Percentiles rank a stretch among this genome's conserved stretches.
phyloP scores from a whole-genome alignment of 2,329 filamentous ascomycete genomes.

The Clonostachys solani region DNA sequence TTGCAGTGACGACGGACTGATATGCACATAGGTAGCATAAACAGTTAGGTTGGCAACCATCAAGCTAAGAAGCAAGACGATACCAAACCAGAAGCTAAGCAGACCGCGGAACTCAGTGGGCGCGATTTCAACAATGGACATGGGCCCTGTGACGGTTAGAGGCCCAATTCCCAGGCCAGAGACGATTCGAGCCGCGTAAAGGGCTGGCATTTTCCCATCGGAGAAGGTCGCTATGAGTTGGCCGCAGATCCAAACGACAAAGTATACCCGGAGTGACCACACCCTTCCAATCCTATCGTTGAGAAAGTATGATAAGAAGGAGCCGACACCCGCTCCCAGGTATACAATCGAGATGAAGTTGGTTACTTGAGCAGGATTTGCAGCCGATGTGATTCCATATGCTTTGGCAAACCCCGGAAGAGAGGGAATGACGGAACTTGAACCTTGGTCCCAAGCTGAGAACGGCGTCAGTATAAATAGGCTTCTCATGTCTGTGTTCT shows the following conservation, averaged over 20 bases:
- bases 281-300: conserved; percentile 29
- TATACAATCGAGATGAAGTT: conserved; percentile 30
- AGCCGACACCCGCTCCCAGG: conserved; percentile 14
- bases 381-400: conserved; percentile 15
- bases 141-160: conserved; percentile 27
- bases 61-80: conserved; percentile 25
- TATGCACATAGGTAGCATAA: conserved; percentile 22
- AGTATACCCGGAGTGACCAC: conserved; percentile 32
- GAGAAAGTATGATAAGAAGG: conserved; percentile 26
- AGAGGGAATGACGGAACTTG: conserved; percentile 17
- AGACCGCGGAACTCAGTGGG: conserved; percentile 31
- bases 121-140: conserved; percentile 32
- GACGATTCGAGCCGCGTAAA: conserved; percentile 29
- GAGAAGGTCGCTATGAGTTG: conserved; percentile 23
- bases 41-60: conserved; percentile 22
- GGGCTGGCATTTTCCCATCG: conserved; percentile 13
- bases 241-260: conserved; percentile 22
- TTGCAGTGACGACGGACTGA: conserved; percentile 14
- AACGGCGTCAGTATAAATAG: background rate
- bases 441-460: conserved; percentile 12
- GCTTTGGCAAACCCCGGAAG: conserved; percentile 26
- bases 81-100: conserved; percentile 26
- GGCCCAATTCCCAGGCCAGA: conserved; percentile 30
- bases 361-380: conserved; percentile 10
- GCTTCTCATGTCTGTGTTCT: too few species aligned